Base-by-base conservation (phyloP, 106 monocot species). In the Allium sativum region DNA sequence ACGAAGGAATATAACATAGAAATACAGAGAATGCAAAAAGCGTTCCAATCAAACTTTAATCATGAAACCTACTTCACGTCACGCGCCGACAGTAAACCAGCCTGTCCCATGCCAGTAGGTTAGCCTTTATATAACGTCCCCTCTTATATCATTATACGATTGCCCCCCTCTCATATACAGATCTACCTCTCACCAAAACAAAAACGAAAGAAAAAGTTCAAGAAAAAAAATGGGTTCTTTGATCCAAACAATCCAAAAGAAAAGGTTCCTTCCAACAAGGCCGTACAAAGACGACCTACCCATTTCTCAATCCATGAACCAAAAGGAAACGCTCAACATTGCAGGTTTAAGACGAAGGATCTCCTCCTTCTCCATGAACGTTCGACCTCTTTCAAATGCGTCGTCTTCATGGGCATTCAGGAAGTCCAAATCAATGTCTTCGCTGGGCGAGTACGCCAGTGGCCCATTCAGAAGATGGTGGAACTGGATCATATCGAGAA, bases 401-500 rank as follows among this genome's bases (percentile, higher is more conserved):
- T 66, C 79, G 19, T 22, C 65, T 18, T 68, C 70, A 15, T 77
- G 78, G 70, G 70, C 92, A 13, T 74, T 89, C 53, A 18, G 74
- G 55, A 64, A 85, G 20, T 89, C 86, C 61, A 78, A 70, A 72
- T 94, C 93, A 41, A 70, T 81, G 85, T 75, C 93, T 12, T 84
- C 84, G 45, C 40, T 52, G 19, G 78, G 76, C 12, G 85, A 77
- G 21, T 70, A 77, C 62, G 65, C 83, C 53, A 78, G 77, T 11
- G 81, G 72, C 0, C 74, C 86, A 11, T 65, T 94, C 14, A 59
- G 75, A 67, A 53, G 77, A 21, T 94, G 93, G 93, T 89, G 89
- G 86, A 78, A 78, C 4, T 94, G 89, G 93, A 42, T 94, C 31
- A 59, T 86, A 40, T 89, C 93, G 10, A 71, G 74, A 61, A 94